A percentile compares a stretch with the other conserved stretches of the same genome.
Conservation (phyloP, 371 early-diverging fungal species). For the Mucor lusitanicus region DNA sequence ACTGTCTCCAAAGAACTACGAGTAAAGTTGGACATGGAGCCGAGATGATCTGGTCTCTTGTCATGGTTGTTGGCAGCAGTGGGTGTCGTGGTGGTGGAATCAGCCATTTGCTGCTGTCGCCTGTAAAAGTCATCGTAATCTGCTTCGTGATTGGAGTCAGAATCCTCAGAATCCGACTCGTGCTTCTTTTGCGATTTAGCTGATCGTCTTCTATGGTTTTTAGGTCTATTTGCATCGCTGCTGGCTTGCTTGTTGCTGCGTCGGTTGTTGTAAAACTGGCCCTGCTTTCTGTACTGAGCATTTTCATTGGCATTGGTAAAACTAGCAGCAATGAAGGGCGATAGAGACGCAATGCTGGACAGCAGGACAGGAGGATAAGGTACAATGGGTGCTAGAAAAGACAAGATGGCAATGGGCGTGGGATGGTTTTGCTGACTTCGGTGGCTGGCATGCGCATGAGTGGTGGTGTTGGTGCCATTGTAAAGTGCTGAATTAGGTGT, state of each 20-base stretch:
- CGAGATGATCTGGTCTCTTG: slow-evolving; percentile 26
- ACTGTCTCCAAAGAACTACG: slow-evolving; percentile 41
- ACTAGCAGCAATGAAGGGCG: slow-evolving; percentile 59
- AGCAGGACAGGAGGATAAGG: slow-evolving; percentile 62
- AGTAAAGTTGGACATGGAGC: slow-evolving; percentile 30
- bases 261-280: slow-evolving; percentile 10
- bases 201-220: slow-evolving; percentile 7
- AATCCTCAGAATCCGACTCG: neutral
- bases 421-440: slow-evolving; percentile 26
- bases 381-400: slow-evolving; percentile 60
- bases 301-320: slow-evolving; percentile 41
- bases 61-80: neutral
- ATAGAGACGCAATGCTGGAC: slow-evolving; percentile 44
- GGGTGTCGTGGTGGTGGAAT: slow-evolving; percentile 15
- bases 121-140: neutral
- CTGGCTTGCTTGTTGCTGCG: neutral
- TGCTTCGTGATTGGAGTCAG: neutral
- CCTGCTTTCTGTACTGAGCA: slow-evolving; percentile 17
- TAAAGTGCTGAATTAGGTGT: neutral
- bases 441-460: neutral
- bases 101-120: neutral
- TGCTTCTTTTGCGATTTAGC: slow-evolving; percentile 5
- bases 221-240: slow-evolving; percentile 3
- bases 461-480: neutral
- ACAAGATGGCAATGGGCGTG: slow-evolving; percentile 62